Evolutionary conservation across 805 yeast genomes (phyloP).

Genomic region (Lachancea meyersii): DNA sequence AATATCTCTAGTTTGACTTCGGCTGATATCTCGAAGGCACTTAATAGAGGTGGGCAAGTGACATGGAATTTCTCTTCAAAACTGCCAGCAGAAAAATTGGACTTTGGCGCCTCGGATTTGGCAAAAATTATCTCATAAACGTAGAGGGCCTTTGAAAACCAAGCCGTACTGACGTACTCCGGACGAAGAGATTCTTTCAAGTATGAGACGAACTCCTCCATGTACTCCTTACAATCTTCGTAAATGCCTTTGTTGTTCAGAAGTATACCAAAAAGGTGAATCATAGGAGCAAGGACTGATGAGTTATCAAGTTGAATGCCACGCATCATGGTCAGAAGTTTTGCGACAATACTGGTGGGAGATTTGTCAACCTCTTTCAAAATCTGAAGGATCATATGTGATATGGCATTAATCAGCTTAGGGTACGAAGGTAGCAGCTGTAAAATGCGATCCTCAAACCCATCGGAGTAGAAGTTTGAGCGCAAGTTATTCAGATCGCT

Average conservation of each 20-base stretch:
- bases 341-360: constrained; percentile 32
- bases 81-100: constrained; percentile 32
- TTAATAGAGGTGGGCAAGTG: constrained; percentile 15
- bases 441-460: constrained; percentile 39
- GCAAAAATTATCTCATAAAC: constrained; percentile 52
- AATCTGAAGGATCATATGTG: constrained; percentile 38
- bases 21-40: constrained; percentile 22
- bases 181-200: constrained; percentile 35
- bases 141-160: constrained; percentile 54
- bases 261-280: constrained; percentile 40
- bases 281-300: constrained; percentile 35
- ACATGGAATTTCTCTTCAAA: constrained; percentile 11
- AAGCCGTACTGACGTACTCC: constrained; percentile 39
- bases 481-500: constrained; percentile 39
- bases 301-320: constrained; percentile 32
- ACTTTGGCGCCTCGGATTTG: constrained; percentile 44
- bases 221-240: constrained; percentile 29
- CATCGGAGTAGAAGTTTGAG: constrained; percentile 29
- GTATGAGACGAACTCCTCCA: constrained; percentile 35
- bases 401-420: constrained; percentile 32
- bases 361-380: constrained; percentile 31
- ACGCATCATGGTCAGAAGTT: constrained; percentile 35
- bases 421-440: constrained; percentile 41
- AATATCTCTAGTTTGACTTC: constrained; percentile 35
- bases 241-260: constrained; percentile 36